These are phyloP conservation scores for Aspergillus thermomutatus DNA, from an alignment of 2,329 filamentous ascomycete genomes.

Conservation along the genomic window DNA sequence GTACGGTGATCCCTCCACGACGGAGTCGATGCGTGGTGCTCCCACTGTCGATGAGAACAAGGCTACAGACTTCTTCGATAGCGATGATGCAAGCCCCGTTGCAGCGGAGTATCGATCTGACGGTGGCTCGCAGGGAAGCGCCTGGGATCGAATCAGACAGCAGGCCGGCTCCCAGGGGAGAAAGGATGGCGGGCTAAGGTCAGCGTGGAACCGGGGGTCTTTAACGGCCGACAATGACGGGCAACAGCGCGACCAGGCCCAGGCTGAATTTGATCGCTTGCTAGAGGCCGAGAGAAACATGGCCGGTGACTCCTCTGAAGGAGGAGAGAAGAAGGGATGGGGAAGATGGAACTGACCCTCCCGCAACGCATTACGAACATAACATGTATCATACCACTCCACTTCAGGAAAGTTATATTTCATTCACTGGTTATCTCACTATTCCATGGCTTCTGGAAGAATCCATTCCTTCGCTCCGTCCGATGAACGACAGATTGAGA, in stretches of 20 bases:
- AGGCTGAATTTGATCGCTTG: constrained; percentile 43
- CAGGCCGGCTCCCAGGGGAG: constrained; percentile 17
- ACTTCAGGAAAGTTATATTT: not conserved
- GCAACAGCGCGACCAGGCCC: constrained; percentile 34
- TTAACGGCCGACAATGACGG: constrained; percentile 1
- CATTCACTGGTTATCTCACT: not conserved
- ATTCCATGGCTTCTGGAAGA: too few relatives aligned
- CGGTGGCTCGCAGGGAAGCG: constrained; percentile 22
- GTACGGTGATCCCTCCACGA: not conserved
- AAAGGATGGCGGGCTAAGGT: not conserved
- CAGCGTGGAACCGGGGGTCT: not conserved
- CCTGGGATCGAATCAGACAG: constrained; percentile 39
- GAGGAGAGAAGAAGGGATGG: constrained; percentile 11
- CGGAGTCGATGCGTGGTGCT: not conserved
- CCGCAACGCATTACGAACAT: not conserved
- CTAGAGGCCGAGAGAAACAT: constrained; percentile 39
- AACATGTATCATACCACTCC: not conserved
- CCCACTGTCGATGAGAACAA: constrained; percentile 7
- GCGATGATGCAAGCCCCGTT: constrained; percentile 37
- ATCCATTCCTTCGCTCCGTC: too few relatives aligned
- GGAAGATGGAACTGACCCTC: constrained; percentile 16
- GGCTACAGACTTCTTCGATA: constrained; percentile 30
- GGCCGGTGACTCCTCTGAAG: constrained; percentile 12
- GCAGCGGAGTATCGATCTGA: constrained; percentile 26
- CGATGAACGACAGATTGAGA: too few relatives aligned